These are phyloP conservation scores for Goffeauzyma gilvescens DNA, from an alignment of 768 basidiomycete species.

Conservation along the genomic window DNA sequence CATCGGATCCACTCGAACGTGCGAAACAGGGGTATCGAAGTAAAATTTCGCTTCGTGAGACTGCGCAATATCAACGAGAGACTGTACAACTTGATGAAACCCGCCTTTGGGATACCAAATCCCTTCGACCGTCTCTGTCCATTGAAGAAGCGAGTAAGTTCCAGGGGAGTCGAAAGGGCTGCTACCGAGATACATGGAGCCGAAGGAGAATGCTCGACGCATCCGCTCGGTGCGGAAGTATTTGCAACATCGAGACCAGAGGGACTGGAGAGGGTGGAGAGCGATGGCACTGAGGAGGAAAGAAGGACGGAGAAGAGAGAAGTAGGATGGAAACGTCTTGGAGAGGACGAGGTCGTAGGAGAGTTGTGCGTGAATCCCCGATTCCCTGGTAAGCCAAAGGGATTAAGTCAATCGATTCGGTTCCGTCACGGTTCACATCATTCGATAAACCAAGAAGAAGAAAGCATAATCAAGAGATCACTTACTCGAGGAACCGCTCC, in stretches of 20 bases:
- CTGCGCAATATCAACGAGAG: conserved; percentile 30
- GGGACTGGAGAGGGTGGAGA: conserved; percentile 30
- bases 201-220: conserved; percentile 34
- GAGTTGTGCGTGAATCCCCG: conserved; percentile 30
- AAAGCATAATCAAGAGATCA: not conserved
- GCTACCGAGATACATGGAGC: conserved; percentile 34
- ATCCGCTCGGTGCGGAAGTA: conserved; percentile 32
- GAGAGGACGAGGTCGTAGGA: conserved; percentile 33
- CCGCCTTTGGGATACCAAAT: conserved; percentile 31
- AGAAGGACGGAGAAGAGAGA: conserved; percentile 30
- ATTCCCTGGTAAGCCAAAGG: conserved; percentile 17
- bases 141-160: conserved; percentile 35
- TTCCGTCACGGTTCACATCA: no score
- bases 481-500: conserved; percentile 26
- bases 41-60: conserved; percentile 30
- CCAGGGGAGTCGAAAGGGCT: conserved; percentile 36
- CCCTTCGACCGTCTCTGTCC: conserved; percentile 35
- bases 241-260: conserved; percentile 24
- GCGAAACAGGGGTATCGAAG: conserved; percentile 29
- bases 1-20: conserved; percentile 24
- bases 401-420: no score
- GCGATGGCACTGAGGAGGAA: conserved; percentile 28
- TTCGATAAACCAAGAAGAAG: no score
- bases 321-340: conserved; percentile 30
- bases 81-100: conserved; percentile 27